Evolutionary conservation across 768 basidiomycete species (phyloP).

Genomic region (Tulasnella sp.): DNA sequence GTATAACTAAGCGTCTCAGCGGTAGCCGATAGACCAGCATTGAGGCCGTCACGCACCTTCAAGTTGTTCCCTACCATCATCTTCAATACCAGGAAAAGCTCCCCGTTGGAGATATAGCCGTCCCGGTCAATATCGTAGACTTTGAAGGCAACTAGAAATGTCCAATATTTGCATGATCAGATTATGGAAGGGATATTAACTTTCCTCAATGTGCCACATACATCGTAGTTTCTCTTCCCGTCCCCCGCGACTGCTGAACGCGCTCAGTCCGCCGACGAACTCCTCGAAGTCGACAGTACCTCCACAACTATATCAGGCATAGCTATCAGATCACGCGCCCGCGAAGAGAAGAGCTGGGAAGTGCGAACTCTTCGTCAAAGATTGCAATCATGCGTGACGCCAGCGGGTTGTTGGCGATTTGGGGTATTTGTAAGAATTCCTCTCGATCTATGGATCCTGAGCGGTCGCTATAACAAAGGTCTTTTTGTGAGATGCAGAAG

Average conservation of each 20-base stretch:
- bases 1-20: too few species aligned
- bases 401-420: constrained; percentile 95
- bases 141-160: constrained; percentile 83
- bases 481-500: not conserved
- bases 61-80: constrained; percentile 99
- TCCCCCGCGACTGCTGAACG: constrained; percentile 93
- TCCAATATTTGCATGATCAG: not conserved
- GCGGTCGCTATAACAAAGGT: constrained; percentile 54
- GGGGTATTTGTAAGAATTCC: constrained; percentile 97
- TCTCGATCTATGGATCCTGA: constrained; percentile 97
- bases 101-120: constrained; percentile 95
- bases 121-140: constrained; percentile 99
- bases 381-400: constrained; percentile 98
- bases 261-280: constrained; percentile 94
- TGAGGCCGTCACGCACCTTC: constrained; percentile 55
- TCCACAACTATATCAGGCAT: constrained; percentile 61
- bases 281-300: constrained; percentile 99
- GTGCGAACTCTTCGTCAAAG: constrained; percentile 93
- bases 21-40: too few species aligned
- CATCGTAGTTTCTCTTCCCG: constrained; percentile 94
- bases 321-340: not conserved
- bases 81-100: constrained; percentile 95
- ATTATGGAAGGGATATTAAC: not conserved
- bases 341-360: not conserved
- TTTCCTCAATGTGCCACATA: constrained; percentile 34